Conservation (phyloP, 768 basidiomycete species). For the Mycena galopus region DNA sequence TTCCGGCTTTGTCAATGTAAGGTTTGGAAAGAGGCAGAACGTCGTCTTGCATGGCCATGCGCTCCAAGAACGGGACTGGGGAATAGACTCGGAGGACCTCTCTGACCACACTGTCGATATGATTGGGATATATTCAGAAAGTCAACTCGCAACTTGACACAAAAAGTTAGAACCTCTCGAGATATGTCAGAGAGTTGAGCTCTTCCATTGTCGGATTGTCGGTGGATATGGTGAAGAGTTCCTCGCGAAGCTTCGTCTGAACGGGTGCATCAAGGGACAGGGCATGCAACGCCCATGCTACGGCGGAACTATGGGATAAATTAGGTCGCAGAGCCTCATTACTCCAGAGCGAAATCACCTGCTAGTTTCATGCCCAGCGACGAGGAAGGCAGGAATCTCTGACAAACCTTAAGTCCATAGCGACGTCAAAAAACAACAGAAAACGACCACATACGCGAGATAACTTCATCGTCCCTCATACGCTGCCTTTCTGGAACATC, state of each 20-base stretch:
- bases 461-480: constrained; percentile 63
- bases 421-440: not conserved
- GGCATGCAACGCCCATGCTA: constrained; percentile 58
- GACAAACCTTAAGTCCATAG: not conserved
- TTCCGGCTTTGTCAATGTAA: constrained; percentile 58
- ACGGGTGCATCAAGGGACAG: constrained; percentile 52
- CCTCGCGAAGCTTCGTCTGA: constrained; percentile 59
- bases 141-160: not conserved
- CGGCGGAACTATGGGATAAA: not conserved
- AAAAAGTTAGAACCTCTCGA: constrained; percentile 46
- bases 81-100: constrained; percentile 71
- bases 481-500: constrained; percentile 58
- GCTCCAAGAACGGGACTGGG: constrained; percentile 59
- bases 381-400: constrained; percentile 53
- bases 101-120: constrained; percentile 55
- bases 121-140: too few relatives aligned
- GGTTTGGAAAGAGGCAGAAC: constrained; percentile 59
- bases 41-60: constrained; percentile 66
- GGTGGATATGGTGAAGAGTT: constrained; percentile 50
- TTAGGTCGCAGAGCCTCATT: too few relatives aligned
- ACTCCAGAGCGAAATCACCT: not conserved
- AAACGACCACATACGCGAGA: constrained; percentile 37
- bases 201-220: constrained; percentile 59
- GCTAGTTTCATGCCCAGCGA: constrained; percentile 48
- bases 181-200: constrained; percentile 52